Base-by-base conservation (phyloP, 306 rosid genomes). In the Trichosanthes truncata region DNA sequence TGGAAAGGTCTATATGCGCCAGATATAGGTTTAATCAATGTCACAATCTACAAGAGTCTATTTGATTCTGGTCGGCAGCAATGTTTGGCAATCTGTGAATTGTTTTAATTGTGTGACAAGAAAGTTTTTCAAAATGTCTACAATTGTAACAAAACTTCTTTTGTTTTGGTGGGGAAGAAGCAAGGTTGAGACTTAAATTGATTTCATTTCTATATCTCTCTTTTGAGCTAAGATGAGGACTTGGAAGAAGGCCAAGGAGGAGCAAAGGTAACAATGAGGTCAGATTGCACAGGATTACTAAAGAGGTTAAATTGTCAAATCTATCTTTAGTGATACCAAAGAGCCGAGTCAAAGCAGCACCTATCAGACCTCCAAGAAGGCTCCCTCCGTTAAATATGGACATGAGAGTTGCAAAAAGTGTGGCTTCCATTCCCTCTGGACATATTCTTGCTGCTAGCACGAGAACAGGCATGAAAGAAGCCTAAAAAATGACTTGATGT, bases 401-500 rank as follows among this genome's bases (percentile, higher is more conserved):
- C 99, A 95, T 95, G 20, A 95, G 97, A 83, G 99, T 95, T 79
- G 99, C 99, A n/a, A 95, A 95, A 68, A 93, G 97, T 17, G 97
- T 95, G 63, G 99, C 99, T 81, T 95, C 97, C 92, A 95, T 89
- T 76, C 99, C 99, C 89, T 95, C 99, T 0, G 97, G 99, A 84
- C 99, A 95, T 67, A 95, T 81, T 80, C 83, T 95, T 78, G 98
- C 98, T 25, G 98, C 97, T 62, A 95, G 88, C 82, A 95, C 98
- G 61, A 95, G 97, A 87, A 94, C 95, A 1, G 98, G 98, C 98
- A 94, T 92, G 88, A 95, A 90, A 81, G 99, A 95, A 81, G 97
- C 99, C 99, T 77, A 69, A 57, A 57, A 36, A 35, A 23, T 13
- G 15, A 56, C 69, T 77, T 21, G 33, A n/a, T 5, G 21, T 76